Evolutionary conservation across 2,329 filamentous ascomycete species (phyloP).

Genomic region (Claviceps spartinae): DNA sequence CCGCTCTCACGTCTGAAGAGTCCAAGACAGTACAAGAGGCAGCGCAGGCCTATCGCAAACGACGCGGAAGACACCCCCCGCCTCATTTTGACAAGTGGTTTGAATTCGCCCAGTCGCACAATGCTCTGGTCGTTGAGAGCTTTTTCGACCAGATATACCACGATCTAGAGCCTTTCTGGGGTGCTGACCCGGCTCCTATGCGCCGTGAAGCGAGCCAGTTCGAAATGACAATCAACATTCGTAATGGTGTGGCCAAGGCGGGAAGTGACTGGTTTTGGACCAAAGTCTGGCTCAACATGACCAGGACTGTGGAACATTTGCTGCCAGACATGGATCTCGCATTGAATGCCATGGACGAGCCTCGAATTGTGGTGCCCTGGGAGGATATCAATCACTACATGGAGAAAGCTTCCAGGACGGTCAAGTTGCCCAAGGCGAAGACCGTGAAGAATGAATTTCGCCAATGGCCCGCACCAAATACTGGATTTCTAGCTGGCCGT

Average conservation of each 20-base stretch:
- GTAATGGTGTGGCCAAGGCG: slow-evolving; percentile 36
- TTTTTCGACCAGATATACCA: slow-evolving; percentile 53
- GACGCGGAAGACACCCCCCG: slow-evolving; percentile 47
- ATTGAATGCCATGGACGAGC: slow-evolving; percentile 55
- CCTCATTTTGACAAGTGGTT: slow-evolving; percentile 51
- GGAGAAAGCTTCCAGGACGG: slow-evolving; percentile 34
- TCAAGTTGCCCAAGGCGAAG: slow-evolving; percentile 28
- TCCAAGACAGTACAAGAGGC: slow-evolving; percentile 39
- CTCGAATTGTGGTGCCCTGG: slow-evolving; percentile 48
- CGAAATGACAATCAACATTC: slow-evolving; percentile 48
- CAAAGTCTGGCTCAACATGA: slow-evolving; percentile 40
- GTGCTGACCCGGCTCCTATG: slow-evolving; percentile 31
- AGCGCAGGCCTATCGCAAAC: slow-evolving; percentile 42
- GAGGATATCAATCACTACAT: slow-evolving; percentile 45
- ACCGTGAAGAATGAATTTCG: slow-evolving; percentile 32
- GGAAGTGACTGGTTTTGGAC: slow-evolving; percentile 45
- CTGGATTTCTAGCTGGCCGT: slow-evolving; percentile 20
- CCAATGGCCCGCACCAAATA: slow-evolving; percentile 25
- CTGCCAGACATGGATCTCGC: slow-evolving; percentile 56
- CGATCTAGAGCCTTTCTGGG: slow-evolving; percentile 46
- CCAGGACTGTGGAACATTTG: slow-evolving; percentile 36
- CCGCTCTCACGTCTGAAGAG: slow-evolving; percentile 26
- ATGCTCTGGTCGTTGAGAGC: slow-evolving; percentile 45
- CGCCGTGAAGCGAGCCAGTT: slow-evolving; percentile 39
- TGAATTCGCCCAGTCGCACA: slow-evolving; percentile 35